Conservation (phyloP, 805 yeast genomes). For the Jamesozyma jinghongensis region DNA sequence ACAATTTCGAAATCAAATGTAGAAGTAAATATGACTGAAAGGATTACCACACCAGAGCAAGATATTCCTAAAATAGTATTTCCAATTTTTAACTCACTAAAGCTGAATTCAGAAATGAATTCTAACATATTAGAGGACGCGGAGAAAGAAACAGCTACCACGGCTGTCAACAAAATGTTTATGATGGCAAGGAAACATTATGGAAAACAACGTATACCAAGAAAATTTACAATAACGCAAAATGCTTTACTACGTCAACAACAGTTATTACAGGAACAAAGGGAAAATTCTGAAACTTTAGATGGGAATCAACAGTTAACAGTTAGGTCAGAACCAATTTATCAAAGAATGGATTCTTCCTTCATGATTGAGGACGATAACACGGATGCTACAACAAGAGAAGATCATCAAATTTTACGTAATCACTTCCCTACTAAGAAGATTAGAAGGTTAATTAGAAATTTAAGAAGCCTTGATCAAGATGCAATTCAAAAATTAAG, state of each 20-base stretch:
- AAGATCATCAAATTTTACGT: conserved; percentile 10
- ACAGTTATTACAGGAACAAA: too few relatives aligned
- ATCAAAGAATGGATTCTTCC: neutral
- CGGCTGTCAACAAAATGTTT: neutral
- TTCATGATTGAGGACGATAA: neutral
- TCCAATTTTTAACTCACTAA: neutral
- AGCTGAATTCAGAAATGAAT: too few relatives aligned
- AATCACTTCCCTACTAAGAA: conserved; percentile 16
- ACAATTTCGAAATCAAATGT: too few relatives aligned
- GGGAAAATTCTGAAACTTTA: neutral
- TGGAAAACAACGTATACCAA: too few relatives aligned
- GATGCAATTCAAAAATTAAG: conserved; percentile 11
- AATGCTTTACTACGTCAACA: too few relatives aligned
- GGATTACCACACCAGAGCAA: neutral
- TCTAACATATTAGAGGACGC: too few relatives aligned
- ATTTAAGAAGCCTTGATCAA: conserved; percentile 11
- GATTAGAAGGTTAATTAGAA: conserved; percentile 13
- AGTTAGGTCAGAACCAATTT: too few relatives aligned
- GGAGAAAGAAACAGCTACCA: too few relatives aligned
- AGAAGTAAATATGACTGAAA: neutral
- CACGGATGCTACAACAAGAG: conserved; percentile 1
- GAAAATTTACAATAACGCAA: too few relatives aligned
- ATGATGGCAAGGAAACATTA: too few relatives aligned
- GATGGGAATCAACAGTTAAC: neutral
- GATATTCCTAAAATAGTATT: neutral